Evolutionary conservation across 495 filamentous ascomycete species (phyloP), one percentile per base, ranked within the genome.

Genomic region (Aspergillus conjunctus): DNA sequence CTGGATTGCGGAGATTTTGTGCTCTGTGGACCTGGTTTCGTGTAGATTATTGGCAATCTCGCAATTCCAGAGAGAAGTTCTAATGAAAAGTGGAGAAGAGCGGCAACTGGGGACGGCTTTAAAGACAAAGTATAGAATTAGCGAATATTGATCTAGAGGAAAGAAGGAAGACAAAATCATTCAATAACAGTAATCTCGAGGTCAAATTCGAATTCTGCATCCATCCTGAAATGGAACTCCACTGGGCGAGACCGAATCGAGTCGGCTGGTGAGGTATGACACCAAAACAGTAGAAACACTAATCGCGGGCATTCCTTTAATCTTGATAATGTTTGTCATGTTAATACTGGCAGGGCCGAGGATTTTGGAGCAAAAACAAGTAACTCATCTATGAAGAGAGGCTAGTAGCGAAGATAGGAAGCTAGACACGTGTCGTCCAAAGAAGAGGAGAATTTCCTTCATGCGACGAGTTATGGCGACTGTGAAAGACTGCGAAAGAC

Each of bases 61-160:
- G 51, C 43, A 39, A 41, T 62, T 39, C 46, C 51, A 33, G 46
- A 54, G 39, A 51, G 20, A 12, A 52, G 44, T 30, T 58, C 60
- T 50, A 64, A 60, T 53, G 52, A 58, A 57, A 60, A 56, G 61
- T 62, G 62, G 62, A 61, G 65, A 50, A 34, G 9, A 31, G 46
- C 56, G 51, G 53, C 31, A 51, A 48, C 17, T 11, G 48, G 18
- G 31, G 32, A 41, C 44, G 41, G 32, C 33, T 44, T 49, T 51
- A 63, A 48, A n/a, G 48, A 48, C 53, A 57, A 53, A 48, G 31
- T 51, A 11, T 56, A 4, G 15, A 32, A 41, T 44, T n/a, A n/a
- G 33, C 11, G 31, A 22, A 50, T 4, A 20, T 3, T 26, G 44
- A 39, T 18, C 30, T 14, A 49, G 31, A 22, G 54, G 43, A 18